Evolutionary conservation across 2,329 filamentous ascomycete species (phyloP).

Genomic region (Colletotrichum chlorophyti): DNA sequence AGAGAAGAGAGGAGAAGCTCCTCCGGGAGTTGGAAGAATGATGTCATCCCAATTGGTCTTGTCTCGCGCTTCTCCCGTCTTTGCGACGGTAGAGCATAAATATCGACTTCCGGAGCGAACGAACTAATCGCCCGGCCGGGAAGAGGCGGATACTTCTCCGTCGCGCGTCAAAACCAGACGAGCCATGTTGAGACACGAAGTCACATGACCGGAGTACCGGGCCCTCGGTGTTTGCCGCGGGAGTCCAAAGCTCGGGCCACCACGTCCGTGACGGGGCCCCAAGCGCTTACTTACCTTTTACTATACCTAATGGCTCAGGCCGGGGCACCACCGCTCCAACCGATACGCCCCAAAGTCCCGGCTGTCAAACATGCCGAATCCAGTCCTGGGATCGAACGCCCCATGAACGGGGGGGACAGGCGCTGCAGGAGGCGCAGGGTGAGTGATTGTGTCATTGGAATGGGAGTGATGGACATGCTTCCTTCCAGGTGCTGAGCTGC

Average conservation of each 20-base stretch:
- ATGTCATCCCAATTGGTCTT: conserved; percentile 36
- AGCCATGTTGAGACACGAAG: conserved; percentile 16
- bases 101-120: neutral
- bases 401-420: neutral
- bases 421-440: neutral
- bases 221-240: neutral
- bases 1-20: conserved; percentile 56
- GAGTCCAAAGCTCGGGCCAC: conserved; percentile 1
- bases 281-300: too few species aligned
- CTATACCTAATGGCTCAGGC: neutral
- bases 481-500: neutral
- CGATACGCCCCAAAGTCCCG: neutral
- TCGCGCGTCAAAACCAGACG: too few species aligned
- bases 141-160: too few species aligned
- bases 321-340: neutral
- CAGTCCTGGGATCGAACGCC: too few species aligned
- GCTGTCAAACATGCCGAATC: conserved; percentile 13
- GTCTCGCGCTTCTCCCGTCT: neutral
- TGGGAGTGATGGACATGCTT: neutral
- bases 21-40: conserved; percentile 59
- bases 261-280: conserved; percentile 14
- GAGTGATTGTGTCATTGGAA: neutral
- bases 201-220: conserved; percentile 21
- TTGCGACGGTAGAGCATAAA: neutral
- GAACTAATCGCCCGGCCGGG: neutral